Evolutionary conservation across 1,139 yeast genomes (phyloP).

Genomic region (Nakaseomyces kungkrabaensis): DNA sequence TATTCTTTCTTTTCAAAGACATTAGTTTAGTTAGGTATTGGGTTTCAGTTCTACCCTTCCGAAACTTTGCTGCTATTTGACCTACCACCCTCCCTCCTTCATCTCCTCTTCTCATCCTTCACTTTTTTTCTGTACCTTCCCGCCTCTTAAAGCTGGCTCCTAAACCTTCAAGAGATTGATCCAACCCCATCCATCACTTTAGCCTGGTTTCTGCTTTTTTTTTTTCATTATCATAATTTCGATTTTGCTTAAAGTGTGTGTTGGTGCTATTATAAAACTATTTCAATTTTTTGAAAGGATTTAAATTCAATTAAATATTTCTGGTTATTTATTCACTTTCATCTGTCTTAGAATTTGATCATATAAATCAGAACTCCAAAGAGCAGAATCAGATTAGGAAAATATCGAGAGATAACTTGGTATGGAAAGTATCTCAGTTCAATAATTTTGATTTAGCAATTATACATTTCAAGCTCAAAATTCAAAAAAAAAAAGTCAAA

Average conservation of each 20-base stretch:
- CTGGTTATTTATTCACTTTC: no score
- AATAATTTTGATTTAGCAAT: neutral
- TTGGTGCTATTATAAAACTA: neutral
- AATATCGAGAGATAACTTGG: neutral
- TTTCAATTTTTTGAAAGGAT: neutral
- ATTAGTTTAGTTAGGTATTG: neutral
- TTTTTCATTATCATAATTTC: neutral
- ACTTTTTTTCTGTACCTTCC: neutral
- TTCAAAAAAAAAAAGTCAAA: neutral
- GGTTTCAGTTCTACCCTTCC: neutral
- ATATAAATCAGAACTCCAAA: neutral
- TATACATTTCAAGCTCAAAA: neutral
- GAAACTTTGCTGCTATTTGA: neutral
- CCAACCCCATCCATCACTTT: slow-evolving; percentile 1
- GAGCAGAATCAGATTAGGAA: neutral
- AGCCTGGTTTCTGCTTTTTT: neutral
- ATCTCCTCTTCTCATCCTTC: neutral
- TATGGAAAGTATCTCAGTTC: neutral
- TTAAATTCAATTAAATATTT: no score
- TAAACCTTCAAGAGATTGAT: neutral
- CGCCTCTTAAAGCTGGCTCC: neutral
- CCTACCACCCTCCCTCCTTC: neutral
- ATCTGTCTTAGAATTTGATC: no score
- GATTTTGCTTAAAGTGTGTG: neutral
- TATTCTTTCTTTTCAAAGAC: neutral